Evolutionary conservation across 139 green algal species (phyloP), one percentile per base, ranked within the genome.

Genomic region (Spirogloea muscicola): DNA sequence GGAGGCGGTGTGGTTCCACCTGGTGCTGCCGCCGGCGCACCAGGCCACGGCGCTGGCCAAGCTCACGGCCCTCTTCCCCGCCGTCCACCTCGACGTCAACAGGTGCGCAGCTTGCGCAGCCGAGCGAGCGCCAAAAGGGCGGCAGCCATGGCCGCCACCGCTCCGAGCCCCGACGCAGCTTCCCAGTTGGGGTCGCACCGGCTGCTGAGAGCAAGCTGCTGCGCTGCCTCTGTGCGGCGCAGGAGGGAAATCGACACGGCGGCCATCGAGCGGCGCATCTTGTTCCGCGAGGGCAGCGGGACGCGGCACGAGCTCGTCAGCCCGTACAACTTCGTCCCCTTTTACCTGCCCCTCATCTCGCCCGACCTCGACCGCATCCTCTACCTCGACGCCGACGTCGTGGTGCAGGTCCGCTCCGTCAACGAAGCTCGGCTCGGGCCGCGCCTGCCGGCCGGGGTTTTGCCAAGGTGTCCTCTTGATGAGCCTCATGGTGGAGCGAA

Each of bases 241-340:
- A 51, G 43, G 43, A 10, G 16, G 43, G 16, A 51, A 16, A 51
- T 69, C 7, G 64, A 73, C 21, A 67, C 29, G n/a, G 40, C 16
- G 6, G 25, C 16, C 6, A 6, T 73, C 40, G 29, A 67, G 25
- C 16, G n/a, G 64, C 40, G 13, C 27, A 67, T 73, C 18, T 16
- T 25, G 13, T 64, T 44, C 57, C 40, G 41, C 33, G 57, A 64
- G 57, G 40, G 29, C 25, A 70, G 33, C 36, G 49, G 49, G 4
- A 34, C 57, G 55, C 25, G 51, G 21, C 46, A 76, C 49, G 68
- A 70, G 49, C 51, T 76, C 3, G 40, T 40, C 16, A 72, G n/a
- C 51, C 10, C 40, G 21, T 76, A 48, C 68, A 70, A 69, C 40
- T 76, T 70, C 38, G 21, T 69, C 21, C 51, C 68, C n/a, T 76